phyloP scores from a whole-genome alignment of 345 rosid species.

The Pistacia atlantica region DNA sequence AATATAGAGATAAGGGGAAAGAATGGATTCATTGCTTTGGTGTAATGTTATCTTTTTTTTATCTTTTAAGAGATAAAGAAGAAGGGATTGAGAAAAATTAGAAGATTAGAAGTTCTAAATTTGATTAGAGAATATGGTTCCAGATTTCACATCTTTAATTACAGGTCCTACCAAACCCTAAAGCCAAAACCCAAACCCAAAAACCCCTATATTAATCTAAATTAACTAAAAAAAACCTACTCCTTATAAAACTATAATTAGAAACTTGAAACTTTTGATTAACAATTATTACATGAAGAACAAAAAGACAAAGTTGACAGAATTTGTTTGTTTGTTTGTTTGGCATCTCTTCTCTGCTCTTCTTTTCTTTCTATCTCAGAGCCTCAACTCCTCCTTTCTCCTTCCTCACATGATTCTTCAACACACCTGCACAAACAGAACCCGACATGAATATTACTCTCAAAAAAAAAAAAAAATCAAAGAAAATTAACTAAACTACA shows the following conservation, averaged over 20 bases:
- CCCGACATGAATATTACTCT: conserved; percentile 20
- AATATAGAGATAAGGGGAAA: neutral
- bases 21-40: conserved; percentile 22
- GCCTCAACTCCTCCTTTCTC: conserved; percentile 43
- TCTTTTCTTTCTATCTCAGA: conserved; percentile 36
- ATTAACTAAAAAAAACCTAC: neutral
- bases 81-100: neutral
- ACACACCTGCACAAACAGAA: conserved; percentile 42
- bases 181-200: neutral
- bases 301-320: conserved; percentile 25
- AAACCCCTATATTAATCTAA: conserved; percentile 16
- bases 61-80: neutral
- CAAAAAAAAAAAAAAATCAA: neutral
- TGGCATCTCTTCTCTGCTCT: conserved; percentile 4
- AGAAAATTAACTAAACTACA: neutral
- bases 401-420: conserved; percentile 52
- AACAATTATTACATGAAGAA: conserved; percentile 9
- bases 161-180: conserved; percentile 4
- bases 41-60: conserved; percentile 9
- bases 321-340: neutral
- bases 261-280: conserved; percentile 12
- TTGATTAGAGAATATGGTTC: conserved; percentile 27
- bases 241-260: neutral
- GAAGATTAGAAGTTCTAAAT: conserved; percentile 11
- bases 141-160: conserved; percentile 18